Evolutionary conservation across 2,329 filamentous ascomycete species (phyloP), one percentile per base, ranked within the genome.

Genomic region (Trichophyton simii): DNA sequence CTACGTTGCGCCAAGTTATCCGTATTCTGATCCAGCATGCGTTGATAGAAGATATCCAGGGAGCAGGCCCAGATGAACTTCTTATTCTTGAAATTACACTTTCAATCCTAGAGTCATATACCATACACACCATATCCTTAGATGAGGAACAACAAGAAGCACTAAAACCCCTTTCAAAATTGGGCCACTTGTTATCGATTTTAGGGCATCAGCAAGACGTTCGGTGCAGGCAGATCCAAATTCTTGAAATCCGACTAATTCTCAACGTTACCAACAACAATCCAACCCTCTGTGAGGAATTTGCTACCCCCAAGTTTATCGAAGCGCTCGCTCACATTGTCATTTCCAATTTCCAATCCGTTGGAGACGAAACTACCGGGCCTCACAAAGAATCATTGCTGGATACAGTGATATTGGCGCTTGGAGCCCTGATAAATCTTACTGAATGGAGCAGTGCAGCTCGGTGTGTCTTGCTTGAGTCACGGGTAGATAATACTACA

Each of bases 231-330:
- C 67, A 70, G 59, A 68, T 73, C 31, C 66, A 72, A 57, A 68
- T 71, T 8, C 70, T 75, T 20, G 75, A 83, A 31, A 76, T 92
- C 55, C 84, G 88, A 61, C 80, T 96, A 3, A 86, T 89, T 41
- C 81, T 96, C 65, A 95, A 95, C 68, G 80, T 91, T 58, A 94
- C 91, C 7, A 96, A 96, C 75, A 89, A 90, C 67, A 88, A 88
- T 64, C 75, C 82, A 0, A 77, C 79, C 13, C 84, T 89, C 11
- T 90, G 88, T 46, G 80, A 83, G 34, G 77, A 83, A 2, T 90
- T 95, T 67, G 81, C 87, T 8, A 72, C 68, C 1, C 64, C 70
- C 4, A 68, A 71, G 41, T 66, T 78, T 41, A 67, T 78, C 34
- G 66, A 64, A 18, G 70, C 71, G 2, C 66, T 79, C 11, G 70